A percentile compares a stretch with the other conserved stretches of the same genome.
These are phyloP conservation scores for Pleochaeta shiraiana DNA, from an alignment of 2,329 filamentous ascomycete genomes.

Conservation along the genomic window DNA sequence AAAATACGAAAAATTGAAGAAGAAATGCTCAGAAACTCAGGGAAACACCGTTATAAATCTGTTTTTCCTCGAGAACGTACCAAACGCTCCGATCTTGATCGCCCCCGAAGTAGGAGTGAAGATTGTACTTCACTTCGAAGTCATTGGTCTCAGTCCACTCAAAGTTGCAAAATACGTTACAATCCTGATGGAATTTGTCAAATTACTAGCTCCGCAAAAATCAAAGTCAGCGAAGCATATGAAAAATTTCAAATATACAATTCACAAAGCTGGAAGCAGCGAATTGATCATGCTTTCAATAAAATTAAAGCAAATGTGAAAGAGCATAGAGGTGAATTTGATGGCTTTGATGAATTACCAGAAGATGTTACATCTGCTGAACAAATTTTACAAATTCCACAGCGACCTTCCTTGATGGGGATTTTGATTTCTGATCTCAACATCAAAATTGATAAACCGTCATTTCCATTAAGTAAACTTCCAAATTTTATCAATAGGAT, in stretches of 20 bases:
- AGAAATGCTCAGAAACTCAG: slow-evolving; percentile 31
- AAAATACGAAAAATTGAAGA: slow-evolving; percentile 73
- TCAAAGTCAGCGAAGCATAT: slow-evolving; percentile 57
- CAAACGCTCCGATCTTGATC: slow-evolving; percentile 13
- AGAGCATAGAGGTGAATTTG: slow-evolving; percentile 60
- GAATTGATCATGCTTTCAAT: slow-evolving; percentile 57
- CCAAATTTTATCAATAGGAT: slow-evolving; percentile 70
- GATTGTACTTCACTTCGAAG: slow-evolving; percentile 10
- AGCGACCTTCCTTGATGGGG: slow-evolving; percentile 65
- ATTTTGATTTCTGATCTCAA: slow-evolving; percentile 67
- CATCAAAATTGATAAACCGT: slow-evolving; percentile 74
- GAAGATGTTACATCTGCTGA: slow-evolving; percentile 69
- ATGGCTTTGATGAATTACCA: slow-evolving; percentile 59
- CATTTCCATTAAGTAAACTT: slow-evolving; percentile 63
- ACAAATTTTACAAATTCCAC: slow-evolving; percentile 64
- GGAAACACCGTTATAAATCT: slow-evolving; percentile 33
- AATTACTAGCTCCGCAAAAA: slow-evolving; percentile 48
- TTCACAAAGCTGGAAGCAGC: slow-evolving; percentile 74
- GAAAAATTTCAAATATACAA: slow-evolving; percentile 59
- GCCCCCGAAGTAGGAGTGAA: slow-evolving; percentile 13
- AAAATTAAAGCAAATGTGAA: slow-evolving; percentile 53
- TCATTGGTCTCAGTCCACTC: slow-evolving; percentile 14
- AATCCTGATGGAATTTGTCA: slow-evolving; percentile 56
- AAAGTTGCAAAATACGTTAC: slow-evolving; percentile 37
- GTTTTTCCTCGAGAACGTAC: slow-evolving; percentile 17